Conservation (phyloP, 225 moss, liverwort and hornwort species). For the Climacium dendroides region DNA sequence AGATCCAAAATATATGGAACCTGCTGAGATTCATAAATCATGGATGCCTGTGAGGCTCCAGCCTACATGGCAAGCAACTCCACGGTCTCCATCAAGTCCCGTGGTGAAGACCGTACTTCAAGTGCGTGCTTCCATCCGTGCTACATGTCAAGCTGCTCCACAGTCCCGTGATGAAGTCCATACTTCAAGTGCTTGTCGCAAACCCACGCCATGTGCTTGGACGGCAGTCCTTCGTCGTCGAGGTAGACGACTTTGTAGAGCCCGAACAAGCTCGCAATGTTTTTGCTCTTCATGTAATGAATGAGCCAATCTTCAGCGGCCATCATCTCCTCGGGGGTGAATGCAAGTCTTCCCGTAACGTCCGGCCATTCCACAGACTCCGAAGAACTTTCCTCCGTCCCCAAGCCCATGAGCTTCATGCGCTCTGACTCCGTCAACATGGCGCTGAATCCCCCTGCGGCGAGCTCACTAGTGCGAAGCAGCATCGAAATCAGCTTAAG, state of each 20-base stretch:
- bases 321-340: constrained; percentile 49
- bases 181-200: constrained; percentile 55
- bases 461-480: constrained; percentile 30
- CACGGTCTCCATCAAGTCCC: background rate
- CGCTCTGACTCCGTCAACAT: constrained; percentile 34
- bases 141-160: no score
- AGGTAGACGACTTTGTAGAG: constrained; percentile 40
- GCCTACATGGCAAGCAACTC: background rate
- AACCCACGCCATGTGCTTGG: constrained; percentile 38
- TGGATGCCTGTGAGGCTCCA: background rate
- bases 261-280: constrained; percentile 30
- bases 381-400: background rate
- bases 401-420: constrained; percentile 25
- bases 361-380: constrained; percentile 11
- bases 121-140: constrained; percentile 4
- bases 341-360: constrained; percentile 12
- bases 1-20: background rate
- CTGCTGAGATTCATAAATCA: background rate
- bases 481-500: constrained; percentile 30
- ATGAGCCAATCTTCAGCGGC: constrained; percentile 51
- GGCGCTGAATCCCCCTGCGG: constrained; percentile 22
- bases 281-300: constrained; percentile 41
- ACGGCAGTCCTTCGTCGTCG: constrained; percentile 30
- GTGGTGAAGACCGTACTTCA: constrained; percentile 15
- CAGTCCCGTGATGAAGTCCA: constrained; percentile 18